phyloP scores from a whole-genome alignment of 257 asterid genomes.

The Primulina tabacum region DNA sequence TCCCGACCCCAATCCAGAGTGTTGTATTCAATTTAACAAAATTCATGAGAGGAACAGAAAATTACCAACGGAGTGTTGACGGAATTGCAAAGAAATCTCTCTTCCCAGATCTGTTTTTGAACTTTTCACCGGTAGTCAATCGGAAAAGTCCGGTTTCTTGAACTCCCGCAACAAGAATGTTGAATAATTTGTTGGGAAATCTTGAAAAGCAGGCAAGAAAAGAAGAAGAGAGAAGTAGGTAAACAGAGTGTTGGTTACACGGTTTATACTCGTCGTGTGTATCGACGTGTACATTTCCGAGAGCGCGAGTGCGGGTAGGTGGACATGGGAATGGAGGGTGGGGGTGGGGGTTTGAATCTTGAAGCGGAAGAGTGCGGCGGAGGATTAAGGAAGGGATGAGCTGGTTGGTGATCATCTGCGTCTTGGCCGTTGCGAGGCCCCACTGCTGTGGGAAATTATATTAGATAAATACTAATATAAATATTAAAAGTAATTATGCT shows the following conservation, averaged over 20 bases:
- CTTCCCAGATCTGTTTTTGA: neutral
- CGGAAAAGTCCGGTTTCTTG: neutral
- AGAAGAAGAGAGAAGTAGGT: constrained; percentile 33
- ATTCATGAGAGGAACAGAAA: constrained; percentile 36
- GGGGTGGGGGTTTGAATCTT: neutral
- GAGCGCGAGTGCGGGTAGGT: constrained; percentile 11
- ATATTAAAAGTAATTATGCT: too few species aligned
- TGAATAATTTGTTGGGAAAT: neutral
- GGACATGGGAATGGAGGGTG: neutral
- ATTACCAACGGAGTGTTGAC: neutral
- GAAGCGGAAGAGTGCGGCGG: neutral
- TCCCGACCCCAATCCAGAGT: constrained; percentile 36
- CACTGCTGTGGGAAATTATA: too few species aligned
- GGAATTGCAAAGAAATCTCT: neutral
- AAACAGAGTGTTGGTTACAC: constrained; percentile 37
- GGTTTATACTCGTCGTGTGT: constrained; percentile 27
- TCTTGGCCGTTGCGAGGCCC: neutral
- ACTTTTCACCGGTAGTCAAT: neutral
- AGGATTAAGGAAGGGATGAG: neutral
- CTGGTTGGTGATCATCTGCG: neutral
- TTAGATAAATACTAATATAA: too few species aligned
- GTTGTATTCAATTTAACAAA: constrained; percentile 25
- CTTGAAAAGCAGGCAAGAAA: constrained; percentile 18
- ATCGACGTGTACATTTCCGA: neutral
- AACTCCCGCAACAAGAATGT: constrained; percentile 9